A percentile compares a stretch with the other conserved stretches of the same genome.
These are phyloP conservation scores for Astrothelium subdiscretum DNA, from an alignment of 495 filamentous ascomycete species.

Conservation along the genomic window DNA sequence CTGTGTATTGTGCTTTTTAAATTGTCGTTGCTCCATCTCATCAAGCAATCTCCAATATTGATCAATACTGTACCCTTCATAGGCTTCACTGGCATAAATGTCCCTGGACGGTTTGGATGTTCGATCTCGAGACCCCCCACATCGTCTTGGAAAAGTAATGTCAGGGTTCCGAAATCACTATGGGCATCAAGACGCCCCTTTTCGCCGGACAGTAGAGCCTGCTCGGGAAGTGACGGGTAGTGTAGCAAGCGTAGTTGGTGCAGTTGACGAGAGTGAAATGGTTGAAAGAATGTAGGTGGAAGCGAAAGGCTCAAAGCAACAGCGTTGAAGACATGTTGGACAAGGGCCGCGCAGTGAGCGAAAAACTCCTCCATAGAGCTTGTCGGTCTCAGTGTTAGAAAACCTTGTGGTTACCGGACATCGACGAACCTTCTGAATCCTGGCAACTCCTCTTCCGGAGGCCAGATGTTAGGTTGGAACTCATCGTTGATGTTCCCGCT, in stretches of 20 bases:
- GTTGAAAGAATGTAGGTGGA: conserved; percentile 6
- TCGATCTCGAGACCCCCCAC: conserved; percentile 47
- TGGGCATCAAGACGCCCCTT: conserved; percentile 23
- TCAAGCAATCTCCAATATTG: conserved; percentile 49
- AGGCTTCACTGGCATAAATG: conserved; percentile 38
- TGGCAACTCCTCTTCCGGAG: conserved; percentile 44
- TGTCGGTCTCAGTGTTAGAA: not conserved
- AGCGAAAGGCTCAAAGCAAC: conserved; percentile 16
- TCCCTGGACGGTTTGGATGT: conserved; percentile 35
- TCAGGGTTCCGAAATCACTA: conserved; percentile 40
- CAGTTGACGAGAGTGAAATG: conserved; percentile 9
- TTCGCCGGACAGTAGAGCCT: not conserved
- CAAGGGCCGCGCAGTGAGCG: conserved; percentile 16
- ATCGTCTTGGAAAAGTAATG: conserved; percentile 41
- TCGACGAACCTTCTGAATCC: conserved; percentile 35
- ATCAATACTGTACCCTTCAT: conserved; percentile 42
- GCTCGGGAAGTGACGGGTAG: conserved; percentile 47
- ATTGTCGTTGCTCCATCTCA: conserved; percentile 51
- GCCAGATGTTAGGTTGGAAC: conserved; percentile 53
- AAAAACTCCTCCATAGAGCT: conserved; percentile 48
- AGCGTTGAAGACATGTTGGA: conserved; percentile 13
- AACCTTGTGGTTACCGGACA: not conserved
- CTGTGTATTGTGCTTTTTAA: conserved; percentile 4
- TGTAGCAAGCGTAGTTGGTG: conserved; percentile 52
- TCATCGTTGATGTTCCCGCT: conserved; percentile 47